Evolutionary conservation across 176 grass and related monocot species (phyloP).

Genomic region (Eragrostis nindensis): DNA sequence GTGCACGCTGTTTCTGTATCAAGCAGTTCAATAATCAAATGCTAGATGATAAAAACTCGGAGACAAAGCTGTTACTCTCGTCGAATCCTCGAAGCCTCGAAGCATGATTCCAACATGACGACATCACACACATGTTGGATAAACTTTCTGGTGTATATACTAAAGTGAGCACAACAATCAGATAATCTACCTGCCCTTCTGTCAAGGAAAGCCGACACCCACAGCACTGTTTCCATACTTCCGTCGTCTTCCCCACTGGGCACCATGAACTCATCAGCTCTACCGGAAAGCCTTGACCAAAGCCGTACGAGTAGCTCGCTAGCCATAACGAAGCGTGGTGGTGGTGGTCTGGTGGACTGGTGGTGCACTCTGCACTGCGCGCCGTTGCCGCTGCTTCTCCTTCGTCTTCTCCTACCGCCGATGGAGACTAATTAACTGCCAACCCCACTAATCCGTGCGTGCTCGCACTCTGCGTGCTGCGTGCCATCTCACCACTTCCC

Average conservation of each 20-base stretch:
- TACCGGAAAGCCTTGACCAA: conserved; percentile 12
- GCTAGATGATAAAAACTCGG: not conserved
- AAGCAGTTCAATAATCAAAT: not conserved
- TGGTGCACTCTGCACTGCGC: conserved; percentile 18
- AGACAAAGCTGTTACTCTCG: not conserved
- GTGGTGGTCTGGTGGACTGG: no score
- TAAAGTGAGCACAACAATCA: not conserved
- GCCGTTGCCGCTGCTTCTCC: no score
- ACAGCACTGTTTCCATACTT: not conserved
- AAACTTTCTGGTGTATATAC: not conserved
- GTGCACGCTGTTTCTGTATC: no score
- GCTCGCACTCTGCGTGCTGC: conserved; percentile 14
- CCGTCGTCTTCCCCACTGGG: conserved; percentile 16
- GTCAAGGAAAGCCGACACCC: not conserved
- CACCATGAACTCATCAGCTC: conserved; percentile 8
- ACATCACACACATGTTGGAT: not conserved
- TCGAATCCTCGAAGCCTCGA: not conserved
- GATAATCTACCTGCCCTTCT: not conserved
- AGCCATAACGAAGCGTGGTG: not conserved
- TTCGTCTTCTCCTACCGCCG: conserved; percentile 39
- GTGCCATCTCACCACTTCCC: conserved; percentile 22
- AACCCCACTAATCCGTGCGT: conserved; percentile 42
- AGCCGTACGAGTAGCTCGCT: not conserved
- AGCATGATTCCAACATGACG: conserved; percentile 26
- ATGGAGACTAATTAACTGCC: conserved; percentile 61